Conservation (phyloP, 225 moss, liverwort and hornwort genomes). For the Sphagnum tenellum region DNA sequence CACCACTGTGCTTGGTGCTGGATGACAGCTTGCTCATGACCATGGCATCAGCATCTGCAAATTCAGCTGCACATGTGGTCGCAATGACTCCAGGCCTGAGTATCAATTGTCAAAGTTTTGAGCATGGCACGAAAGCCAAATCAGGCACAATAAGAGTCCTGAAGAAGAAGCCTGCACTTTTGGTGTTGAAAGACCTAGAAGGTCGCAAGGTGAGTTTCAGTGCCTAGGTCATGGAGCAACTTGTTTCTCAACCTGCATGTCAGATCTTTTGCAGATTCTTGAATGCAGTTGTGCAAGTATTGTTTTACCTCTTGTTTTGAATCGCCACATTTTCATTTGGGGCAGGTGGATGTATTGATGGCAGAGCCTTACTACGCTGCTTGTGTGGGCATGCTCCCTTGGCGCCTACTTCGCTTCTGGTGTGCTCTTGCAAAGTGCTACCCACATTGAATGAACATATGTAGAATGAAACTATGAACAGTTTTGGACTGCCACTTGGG, state of each 20-base stretch:
- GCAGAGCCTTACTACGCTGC: slow-evolving; percentile 84
- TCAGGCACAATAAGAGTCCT: slow-evolving; percentile 43
- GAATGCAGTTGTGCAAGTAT: neutral
- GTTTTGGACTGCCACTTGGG: no score
- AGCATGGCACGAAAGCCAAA: slow-evolving; percentile 21
- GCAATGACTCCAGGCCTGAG: slow-evolving; percentile 75
- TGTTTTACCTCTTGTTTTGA: no score
- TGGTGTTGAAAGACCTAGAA: slow-evolving; percentile 34
- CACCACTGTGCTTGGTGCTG: slow-evolving; percentile 50
- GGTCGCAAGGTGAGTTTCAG: slow-evolving; percentile 39
- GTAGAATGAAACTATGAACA: neutral
- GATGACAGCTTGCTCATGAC: slow-evolving; percentile 82
- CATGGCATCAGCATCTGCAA: slow-evolving; percentile 32
- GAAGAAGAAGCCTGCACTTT: slow-evolving; percentile 46
- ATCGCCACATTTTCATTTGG: slow-evolving; percentile 1
- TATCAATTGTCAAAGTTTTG: slow-evolving; percentile 19
- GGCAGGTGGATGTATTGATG: slow-evolving; percentile 65
- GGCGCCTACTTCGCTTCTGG: slow-evolving; percentile 90
- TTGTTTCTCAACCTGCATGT: neutral
- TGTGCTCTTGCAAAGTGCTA: slow-evolving; percentile 10
- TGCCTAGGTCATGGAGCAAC: no score
- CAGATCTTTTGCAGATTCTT: slow-evolving; percentile 1
- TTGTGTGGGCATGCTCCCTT: slow-evolving; percentile 71
- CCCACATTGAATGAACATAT: neutral
- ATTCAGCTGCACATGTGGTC: slow-evolving; percentile 35